phyloP scores from a whole-genome alignment of 176 grass and related monocot species.

The Chloris gayana region DNA sequence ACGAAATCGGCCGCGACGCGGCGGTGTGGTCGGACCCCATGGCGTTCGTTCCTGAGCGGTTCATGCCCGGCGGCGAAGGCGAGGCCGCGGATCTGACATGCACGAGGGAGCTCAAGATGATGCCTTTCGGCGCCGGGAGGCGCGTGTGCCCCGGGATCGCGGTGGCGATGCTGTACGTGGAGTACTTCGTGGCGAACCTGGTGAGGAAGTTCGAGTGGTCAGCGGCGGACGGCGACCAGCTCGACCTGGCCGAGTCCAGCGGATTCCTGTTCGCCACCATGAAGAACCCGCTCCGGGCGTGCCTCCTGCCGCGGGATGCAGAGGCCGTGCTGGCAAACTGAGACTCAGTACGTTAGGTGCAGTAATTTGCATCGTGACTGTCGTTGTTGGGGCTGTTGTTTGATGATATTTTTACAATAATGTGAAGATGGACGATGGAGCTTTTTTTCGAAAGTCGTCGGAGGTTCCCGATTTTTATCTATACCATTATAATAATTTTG shows the following conservation, averaged over 20 bases:
- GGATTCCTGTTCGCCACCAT: constrained; percentile 53
- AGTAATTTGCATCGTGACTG: no score
- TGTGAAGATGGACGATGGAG: no score
- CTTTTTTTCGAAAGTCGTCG: no score
- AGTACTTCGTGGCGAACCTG: constrained; percentile 68
- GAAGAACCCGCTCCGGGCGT: constrained; percentile 55
- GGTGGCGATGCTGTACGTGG: constrained; percentile 55
- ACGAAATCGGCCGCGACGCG: constrained; percentile 42
- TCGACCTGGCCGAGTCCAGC: constrained; percentile 55
- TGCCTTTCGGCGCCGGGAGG: constrained; percentile 58
- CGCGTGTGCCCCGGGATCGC: constrained; percentile 55
- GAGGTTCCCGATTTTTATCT: no score
- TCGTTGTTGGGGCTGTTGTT: no score
- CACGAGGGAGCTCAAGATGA: constrained; percentile 69
- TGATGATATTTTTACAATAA: no score
- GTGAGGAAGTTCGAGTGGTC: constrained; percentile 64
- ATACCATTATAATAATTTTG: no score
- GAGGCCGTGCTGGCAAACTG: no score
- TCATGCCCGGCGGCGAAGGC: constrained; percentile 52
- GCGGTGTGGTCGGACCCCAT: constrained; percentile 43
- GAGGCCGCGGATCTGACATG: constrained; percentile 48
- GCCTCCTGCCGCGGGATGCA: not conserved
- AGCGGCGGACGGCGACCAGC: constrained; percentile 30
- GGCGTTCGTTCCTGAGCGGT: constrained; percentile 63
- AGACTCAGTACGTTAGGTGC: no score